phyloP scores from a whole-genome alignment of 768 basidiomycete genomes.

The Phaeolepiota aurea region DNA sequence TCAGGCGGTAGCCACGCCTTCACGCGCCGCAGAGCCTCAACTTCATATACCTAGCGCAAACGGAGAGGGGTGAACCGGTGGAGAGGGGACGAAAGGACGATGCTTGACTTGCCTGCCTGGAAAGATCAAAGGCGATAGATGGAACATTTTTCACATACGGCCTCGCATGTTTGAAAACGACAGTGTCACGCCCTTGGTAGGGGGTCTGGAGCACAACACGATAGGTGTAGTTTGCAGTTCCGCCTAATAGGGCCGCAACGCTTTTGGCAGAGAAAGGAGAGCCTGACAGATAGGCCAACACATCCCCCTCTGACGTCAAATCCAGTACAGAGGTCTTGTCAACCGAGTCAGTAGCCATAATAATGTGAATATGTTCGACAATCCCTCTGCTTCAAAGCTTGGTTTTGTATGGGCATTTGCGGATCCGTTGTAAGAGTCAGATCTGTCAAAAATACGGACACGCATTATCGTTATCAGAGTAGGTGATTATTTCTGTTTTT shows the following conservation, averaged over 20 bases:
- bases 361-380: no score
- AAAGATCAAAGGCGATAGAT: slow-evolving; percentile 19
- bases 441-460: no score
- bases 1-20: slow-evolving; percentile 23
- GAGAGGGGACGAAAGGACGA: no score
- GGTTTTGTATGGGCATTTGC: no score
- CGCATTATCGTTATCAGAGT: no score
- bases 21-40: slow-evolving; percentile 40
- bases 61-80: no score
- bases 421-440: no score
- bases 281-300: slow-evolving; percentile 33
- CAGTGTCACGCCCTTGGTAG: slow-evolving; percentile 32
- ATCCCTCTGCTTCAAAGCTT: no score
- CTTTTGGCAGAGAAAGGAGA: slow-evolving; percentile 37
- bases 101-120: slow-evolving; percentile 47
- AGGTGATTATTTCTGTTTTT: no score
- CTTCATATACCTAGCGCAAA: slow-evolving; percentile 33
- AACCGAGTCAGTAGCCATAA: no score
- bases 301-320: slow-evolving; percentile 23
- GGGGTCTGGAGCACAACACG: slow-evolving; percentile 35
- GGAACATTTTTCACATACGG: slow-evolving; percentile 25
- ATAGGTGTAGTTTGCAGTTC: slow-evolving; percentile 48
- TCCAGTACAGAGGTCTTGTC: no score
- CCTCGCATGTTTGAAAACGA: slow-evolving; percentile 53
- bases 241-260: slow-evolving; percentile 38